These are phyloP conservation scores for Fusarium coicis DNA, from an alignment of 2,329 filamentous ascomycete genomes.

Conservation along the genomic window DNA sequence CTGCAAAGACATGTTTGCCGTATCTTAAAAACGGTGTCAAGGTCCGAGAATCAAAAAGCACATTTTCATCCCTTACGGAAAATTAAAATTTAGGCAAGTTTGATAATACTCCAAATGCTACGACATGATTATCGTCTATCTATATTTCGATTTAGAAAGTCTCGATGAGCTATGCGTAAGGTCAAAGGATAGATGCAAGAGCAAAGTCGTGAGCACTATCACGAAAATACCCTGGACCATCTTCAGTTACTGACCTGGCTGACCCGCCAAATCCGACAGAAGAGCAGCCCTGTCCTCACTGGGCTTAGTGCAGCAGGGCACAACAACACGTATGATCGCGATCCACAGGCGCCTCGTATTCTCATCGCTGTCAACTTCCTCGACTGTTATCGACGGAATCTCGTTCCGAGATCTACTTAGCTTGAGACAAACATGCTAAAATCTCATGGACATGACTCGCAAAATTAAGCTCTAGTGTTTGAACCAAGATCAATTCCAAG, in stretches of 20 bases:
- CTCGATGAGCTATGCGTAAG: too few relatives aligned
- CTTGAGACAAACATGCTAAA: background rate
- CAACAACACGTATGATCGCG: background rate
- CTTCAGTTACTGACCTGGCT: background rate
- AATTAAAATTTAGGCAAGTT: too few relatives aligned
- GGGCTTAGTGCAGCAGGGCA: background rate
- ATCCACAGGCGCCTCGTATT: background rate
- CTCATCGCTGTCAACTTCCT: background rate
- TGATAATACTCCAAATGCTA: fast-evolving
- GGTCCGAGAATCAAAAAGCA: too few relatives aligned
- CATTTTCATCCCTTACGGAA: too few relatives aligned
- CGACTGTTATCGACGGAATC: fast-evolving
- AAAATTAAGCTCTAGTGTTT: fast-evolving
- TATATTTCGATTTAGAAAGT: fast-evolving
- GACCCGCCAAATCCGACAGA: background rate
- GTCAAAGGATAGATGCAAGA: too few relatives aligned
- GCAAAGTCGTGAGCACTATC: background rate
- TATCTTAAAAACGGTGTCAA: too few relatives aligned
- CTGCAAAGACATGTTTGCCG: fast-evolving
- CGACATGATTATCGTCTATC: fast-evolving
- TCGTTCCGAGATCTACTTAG: fast-evolving
- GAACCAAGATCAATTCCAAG: background rate
- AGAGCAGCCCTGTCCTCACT: background rate
- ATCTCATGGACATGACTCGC: background rate
- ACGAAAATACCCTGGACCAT: background rate